Evolutionary conservation across 768 basidiomycete species (phyloP), one percentile per base, ranked within the genome.

Genomic region (Neoboletus brunneissimus): DNA sequence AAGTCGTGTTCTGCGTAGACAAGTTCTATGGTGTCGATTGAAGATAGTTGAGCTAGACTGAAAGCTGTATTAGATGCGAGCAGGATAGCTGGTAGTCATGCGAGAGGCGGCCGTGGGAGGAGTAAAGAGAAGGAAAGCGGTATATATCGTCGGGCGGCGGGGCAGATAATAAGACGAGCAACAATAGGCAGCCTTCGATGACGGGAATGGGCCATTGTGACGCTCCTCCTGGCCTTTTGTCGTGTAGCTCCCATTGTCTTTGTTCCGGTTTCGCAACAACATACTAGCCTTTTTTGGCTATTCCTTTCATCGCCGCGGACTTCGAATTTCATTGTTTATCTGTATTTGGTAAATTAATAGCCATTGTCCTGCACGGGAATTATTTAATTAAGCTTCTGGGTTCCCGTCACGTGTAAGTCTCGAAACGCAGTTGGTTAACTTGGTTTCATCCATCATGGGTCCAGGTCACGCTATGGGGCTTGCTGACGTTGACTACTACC

Each of bases 211-310:
- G 16, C 38, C 27, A 6, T 40, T 57, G 49, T 55, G 25, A 18
- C 16, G 35, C 29, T 38, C 37, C 20, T 11, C 34, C 23, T 37
- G 49, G 5, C 62, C 49, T 69, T 69, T 70, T 70, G 65, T 67
- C 58, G 51, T 59, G 27, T 32, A 20, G 25, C 20, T 31, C 20
- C 10, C 69, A 63, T 70, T 67, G 70, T 70, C 53, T 41, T 71
- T 60, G 63, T 69, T 47, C 56, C 27, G 22, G 16, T 50, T 60
- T 67, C 53, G 54, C 51, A 56, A 70, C 64, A 70, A 70, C 55
- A 16, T 15, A 53, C 50, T 44, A 51, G 20, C 67, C 57, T 56
- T 15, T 48, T 63, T 63, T 44, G 11, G 64, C 18, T 15, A 32
- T 18, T 42, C 44, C 63, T 55, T 65, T 58, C 42, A 61, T 4